Conservation (phyloP, 306 rosid species). For the Malus orientalis region DNA sequence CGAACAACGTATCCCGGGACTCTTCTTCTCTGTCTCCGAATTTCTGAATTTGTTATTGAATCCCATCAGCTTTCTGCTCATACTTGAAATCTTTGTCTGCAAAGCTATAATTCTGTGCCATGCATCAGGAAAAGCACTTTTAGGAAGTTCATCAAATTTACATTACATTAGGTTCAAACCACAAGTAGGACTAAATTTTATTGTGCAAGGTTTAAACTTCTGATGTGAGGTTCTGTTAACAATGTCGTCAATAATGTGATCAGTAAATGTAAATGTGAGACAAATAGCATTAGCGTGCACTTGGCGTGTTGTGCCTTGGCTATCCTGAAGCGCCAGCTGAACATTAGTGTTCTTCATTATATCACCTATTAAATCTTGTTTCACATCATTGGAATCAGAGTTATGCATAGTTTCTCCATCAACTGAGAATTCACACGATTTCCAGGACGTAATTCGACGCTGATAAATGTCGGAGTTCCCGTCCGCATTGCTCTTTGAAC, state of each 20-base stretch:
- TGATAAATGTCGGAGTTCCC: neutral
- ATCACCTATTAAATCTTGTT: neutral
- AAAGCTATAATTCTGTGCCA: neutral
- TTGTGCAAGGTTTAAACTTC: neutral
- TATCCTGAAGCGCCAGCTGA: neutral
- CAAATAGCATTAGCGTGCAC: neutral
- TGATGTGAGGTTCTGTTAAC: neutral
- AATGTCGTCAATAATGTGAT: neutral
- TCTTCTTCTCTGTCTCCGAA: neutral
- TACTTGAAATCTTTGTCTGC: neutral
- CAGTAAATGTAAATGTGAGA: neutral
- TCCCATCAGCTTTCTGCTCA: constrained; percentile 4
- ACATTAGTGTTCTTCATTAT: neutral
- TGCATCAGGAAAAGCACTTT: neutral
- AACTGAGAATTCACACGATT: constrained; percentile 7
- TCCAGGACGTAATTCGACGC: constrained; percentile 12
- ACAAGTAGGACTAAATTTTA: neutral
- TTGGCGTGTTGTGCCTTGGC: neutral
- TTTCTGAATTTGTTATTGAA: neutral
- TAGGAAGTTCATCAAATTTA: neutral
- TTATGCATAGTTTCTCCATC: constrained; percentile 1
- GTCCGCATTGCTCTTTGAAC: constrained; percentile 16
- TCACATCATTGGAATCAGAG: neutral
- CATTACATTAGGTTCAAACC: neutral
- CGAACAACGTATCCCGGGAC: neutral